These are phyloP conservation scores for Botryosphaeria dothidea DNA, from an alignment of 2,329 filamentous ascomycete genomes.

Conservation along the genomic window DNA sequence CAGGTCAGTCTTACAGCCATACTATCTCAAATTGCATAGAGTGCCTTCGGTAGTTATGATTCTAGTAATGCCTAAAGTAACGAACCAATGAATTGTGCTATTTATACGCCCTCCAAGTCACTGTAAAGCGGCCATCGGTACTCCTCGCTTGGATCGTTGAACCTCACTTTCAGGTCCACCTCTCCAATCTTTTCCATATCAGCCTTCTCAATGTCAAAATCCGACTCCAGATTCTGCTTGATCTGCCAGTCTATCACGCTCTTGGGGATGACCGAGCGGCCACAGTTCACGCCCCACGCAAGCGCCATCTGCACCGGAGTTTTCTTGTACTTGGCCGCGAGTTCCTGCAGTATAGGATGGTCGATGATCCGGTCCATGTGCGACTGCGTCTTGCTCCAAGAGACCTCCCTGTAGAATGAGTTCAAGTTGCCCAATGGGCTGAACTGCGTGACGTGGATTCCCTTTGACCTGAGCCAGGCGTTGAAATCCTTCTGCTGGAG, in stretches of 20 bases:
- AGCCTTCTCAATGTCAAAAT: conserved; percentile 59
- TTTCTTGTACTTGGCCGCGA: conserved; percentile 48
- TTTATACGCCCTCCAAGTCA: conserved; percentile 54
- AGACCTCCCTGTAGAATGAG: not conserved
- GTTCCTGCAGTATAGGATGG: not conserved
- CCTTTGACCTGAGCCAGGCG: conserved; percentile 50
- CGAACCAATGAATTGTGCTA: too few species aligned
- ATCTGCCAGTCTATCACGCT: conserved; percentile 41
- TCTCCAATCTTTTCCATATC: conserved; percentile 51
- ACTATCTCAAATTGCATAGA: too few species aligned
- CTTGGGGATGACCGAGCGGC: conserved; percentile 56
- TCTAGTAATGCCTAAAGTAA: too few species aligned
- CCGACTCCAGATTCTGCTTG: conserved; percentile 38
- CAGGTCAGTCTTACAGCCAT: too few species aligned
- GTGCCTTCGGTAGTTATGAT: too few species aligned
- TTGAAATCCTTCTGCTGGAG: conserved; percentile 52
- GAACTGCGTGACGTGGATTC: conserved; percentile 45
- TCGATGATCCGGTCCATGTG: not conserved
- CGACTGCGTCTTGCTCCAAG: not conserved
- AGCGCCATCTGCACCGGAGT: conserved; percentile 53
- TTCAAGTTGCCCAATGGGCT: conserved; percentile 13
- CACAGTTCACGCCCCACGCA: conserved; percentile 56
- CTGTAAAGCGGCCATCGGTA: conserved; percentile 62
- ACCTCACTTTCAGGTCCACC: conserved; percentile 62
- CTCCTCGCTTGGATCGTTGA: conserved; percentile 58